Evolutionary conservation across 148 eudicot genomes (phyloP).

Genomic region (Rhododendron henanense): DNA sequence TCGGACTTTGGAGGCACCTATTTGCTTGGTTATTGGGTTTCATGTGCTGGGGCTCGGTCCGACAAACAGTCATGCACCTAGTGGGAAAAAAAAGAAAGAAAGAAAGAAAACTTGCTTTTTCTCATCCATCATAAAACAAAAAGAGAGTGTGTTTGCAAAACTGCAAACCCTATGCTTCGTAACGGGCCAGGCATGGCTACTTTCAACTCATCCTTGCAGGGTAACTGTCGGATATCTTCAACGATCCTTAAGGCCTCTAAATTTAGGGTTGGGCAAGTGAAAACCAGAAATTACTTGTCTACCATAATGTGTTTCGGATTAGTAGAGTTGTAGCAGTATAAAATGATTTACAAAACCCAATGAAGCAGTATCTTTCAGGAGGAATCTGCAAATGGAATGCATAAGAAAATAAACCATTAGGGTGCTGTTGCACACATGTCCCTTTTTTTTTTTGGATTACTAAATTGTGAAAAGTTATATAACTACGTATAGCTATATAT

Average conservation of each 20-base stretch:
- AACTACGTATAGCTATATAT: background rate
- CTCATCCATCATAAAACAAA: background rate
- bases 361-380: background rate
- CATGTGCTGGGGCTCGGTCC: background rate
- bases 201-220: background rate
- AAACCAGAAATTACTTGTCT: background rate
- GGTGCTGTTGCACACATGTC: background rate
- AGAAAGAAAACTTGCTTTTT: background rate
- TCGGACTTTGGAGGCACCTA: background rate
- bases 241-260: background rate
- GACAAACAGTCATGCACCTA: background rate
- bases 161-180: background rate
- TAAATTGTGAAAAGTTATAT: background rate
- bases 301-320: background rate
- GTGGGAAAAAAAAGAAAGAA: background rate
- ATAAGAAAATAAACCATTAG: background rate
- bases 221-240: background rate
- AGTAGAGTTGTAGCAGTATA: background rate
- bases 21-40: background rate
- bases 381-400: background rate
- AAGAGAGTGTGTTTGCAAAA: background rate
- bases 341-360: background rate
- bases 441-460: background rate
- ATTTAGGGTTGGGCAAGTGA: background rate
- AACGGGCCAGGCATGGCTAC: background rate